These are phyloP conservation scores for Salvia miltiorrhiza DNA, from an alignment of 257 asterid species.

Conservation along the genomic window DNA sequence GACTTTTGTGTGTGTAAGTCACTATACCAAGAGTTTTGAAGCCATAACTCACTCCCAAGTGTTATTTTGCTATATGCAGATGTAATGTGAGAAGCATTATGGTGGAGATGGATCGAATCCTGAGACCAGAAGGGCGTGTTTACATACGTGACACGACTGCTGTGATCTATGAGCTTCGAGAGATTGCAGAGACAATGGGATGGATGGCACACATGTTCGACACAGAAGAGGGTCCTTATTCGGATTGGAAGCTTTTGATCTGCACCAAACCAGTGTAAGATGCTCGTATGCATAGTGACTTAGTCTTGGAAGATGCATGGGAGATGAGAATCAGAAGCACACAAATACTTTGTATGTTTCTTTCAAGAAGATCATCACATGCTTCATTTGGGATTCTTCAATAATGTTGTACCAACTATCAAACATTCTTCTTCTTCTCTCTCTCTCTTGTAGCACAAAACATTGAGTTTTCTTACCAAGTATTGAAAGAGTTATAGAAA, in stretches of 20 bases:
- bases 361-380: not conserved
- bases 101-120: slow-evolving; percentile 73
- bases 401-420: not conserved
- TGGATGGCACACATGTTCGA: slow-evolving; percentile 52
- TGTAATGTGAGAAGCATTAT: slow-evolving; percentile 56
- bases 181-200: slow-evolving; percentile 47
- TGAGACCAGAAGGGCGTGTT: slow-evolving; percentile 65
- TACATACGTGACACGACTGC: slow-evolving; percentile 47
- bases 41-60: no score
- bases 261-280: slow-evolving; percentile 47
- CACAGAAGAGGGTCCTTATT: slow-evolving; percentile 59
- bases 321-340: not conserved
- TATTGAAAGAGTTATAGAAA: no score
- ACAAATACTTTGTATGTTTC: not conserved
- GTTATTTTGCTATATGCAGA: slow-evolving; percentile 20
- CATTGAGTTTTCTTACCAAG: no score
- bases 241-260: slow-evolving; percentile 53
- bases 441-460: no score
- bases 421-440: no score
- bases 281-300: not conserved
- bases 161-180: slow-evolving; percentile 43
- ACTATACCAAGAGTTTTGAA: not conserved
- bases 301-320: not conserved
- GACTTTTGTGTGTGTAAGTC: no score
- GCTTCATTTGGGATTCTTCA: not conserved